phyloP scores from a whole-genome alignment of 2,329 filamentous ascomycete genomes.

The Botrytis fragariae region DNA sequence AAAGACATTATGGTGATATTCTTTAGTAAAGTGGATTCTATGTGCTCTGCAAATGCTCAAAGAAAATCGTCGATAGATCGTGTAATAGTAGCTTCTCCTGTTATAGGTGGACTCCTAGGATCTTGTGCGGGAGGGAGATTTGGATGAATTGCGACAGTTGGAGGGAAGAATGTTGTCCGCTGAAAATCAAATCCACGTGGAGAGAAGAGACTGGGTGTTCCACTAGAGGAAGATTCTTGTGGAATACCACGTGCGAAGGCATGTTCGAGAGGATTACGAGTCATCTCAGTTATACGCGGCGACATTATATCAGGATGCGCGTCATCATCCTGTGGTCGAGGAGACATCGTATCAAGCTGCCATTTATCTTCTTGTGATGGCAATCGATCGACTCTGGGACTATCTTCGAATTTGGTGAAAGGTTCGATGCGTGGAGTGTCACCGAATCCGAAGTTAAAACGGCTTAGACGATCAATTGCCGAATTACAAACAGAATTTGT shows the following conservation, averaged over 20 bases:
- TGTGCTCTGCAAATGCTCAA: conserved; percentile 43
- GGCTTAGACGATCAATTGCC: conserved; percentile 27
- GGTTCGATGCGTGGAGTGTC: conserved; percentile 16
- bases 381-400: background rate
- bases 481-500: conserved; percentile 23
- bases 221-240: conserved; percentile 27
- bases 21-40: conserved; percentile 13
- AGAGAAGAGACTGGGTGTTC: conserved; percentile 50
- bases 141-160: conserved; percentile 40
- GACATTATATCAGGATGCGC: conserved; percentile 36
- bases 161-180: conserved; percentile 59
- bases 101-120: conserved; percentile 71
- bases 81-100: conserved; percentile 71
- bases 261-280: conserved; percentile 33
- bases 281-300: conserved; percentile 38
- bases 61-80: conserved; percentile 76
- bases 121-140: conserved; percentile 46
- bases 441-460: conserved; percentile 36
- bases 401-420: conserved; percentile 5
- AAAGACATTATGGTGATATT: conserved; percentile 19
- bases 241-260: conserved; percentile 28
- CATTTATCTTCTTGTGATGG: conserved; percentile 8
- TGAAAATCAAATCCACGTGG: conserved; percentile 73
- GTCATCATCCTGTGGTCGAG: conserved; percentile 24
- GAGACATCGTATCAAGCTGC: conserved; percentile 10